Base-by-base conservation (phyloP, 345 rosid genomes). In the Brassica incana region DNA sequence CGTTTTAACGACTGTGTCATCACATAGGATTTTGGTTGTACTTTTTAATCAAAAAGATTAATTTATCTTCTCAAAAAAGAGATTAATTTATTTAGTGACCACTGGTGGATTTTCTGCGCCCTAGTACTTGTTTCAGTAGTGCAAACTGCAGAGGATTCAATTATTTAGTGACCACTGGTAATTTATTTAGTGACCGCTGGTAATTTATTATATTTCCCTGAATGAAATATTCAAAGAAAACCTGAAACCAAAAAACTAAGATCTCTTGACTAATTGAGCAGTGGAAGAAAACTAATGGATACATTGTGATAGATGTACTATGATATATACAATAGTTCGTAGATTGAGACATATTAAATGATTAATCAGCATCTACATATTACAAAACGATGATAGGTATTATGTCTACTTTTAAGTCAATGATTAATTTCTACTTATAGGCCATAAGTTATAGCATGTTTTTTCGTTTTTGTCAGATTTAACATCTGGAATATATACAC, bases 1-100 rank as follows among this genome's bases (percentile, higher is more conserved):
- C 79, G 83, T 69, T 68, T 78, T 45, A 0, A 15, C 14, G 54
- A 58, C 59, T 73, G 60, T 64, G 58, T 73, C 77, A 73, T 68
- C 75, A 67, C 70, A 59, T 68, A 62, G 75, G 78, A 74, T 79
- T 74, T 79, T 74, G 71, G 65, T 50, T 61, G 59, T 67, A 25
- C 65, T 50, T 50, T 48, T 67, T 29, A 2, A 20, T 2, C 1
- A 14, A 56, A 58, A 33, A 3, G 32, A 72, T 38, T 72, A 40
- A 20, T 59, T 64, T 79, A 59, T 60, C 73, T 32, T 27, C 30
- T 27, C 30, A 27, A 27, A 27, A 14, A 56, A 58, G 23, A 3
- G 32, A 72, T 38, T 72, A 40, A 20, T 59, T 54, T 79, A 59
- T 60, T 79, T 32, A 60, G 64, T 79, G 64, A 73, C 74, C 56